Conservation (phyloP, 148 eudicot species). For the Rhododendron ovatum region DNA sequence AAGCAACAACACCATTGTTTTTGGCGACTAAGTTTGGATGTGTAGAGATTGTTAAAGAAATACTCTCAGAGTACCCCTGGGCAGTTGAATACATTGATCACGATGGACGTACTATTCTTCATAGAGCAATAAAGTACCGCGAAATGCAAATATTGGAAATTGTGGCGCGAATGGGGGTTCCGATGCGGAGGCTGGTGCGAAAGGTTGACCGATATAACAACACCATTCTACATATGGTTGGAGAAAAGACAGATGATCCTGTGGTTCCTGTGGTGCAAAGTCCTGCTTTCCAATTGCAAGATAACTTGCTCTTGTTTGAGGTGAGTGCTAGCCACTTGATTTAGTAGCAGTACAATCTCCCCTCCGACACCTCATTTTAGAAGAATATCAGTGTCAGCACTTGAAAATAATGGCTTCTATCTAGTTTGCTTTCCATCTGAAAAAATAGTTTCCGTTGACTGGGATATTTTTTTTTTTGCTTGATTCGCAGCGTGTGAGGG, state of each 20-base stretch:
- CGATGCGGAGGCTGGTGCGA: background rate
- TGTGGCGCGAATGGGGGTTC: background rate
- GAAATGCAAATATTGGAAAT: background rate
- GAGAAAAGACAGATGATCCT: background rate
- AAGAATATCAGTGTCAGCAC: background rate
- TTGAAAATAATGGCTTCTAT: background rate
- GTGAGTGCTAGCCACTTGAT: background rate
- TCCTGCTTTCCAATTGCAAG: background rate
- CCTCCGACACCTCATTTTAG: background rate
- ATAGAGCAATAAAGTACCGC: background rate
- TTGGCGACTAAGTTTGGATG: constrained; percentile 1
- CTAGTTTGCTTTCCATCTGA: background rate
- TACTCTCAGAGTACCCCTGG: background rate
- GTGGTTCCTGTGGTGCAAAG: background rate
- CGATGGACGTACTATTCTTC: background rate
- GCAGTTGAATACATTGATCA: background rate
- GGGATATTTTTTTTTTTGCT: background rate
- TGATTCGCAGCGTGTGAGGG: background rate
- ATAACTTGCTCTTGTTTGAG: constrained; percentile 1
- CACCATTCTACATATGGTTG: background rate
- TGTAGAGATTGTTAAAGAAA: background rate
- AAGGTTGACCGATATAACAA: background rate
- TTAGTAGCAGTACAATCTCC: background rate
- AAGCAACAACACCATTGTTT: background rate
- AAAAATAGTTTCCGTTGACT: background rate